Conservation (phyloP, 2,329 filamentous ascomycete species). For the Zasmidium cellare region DNA sequence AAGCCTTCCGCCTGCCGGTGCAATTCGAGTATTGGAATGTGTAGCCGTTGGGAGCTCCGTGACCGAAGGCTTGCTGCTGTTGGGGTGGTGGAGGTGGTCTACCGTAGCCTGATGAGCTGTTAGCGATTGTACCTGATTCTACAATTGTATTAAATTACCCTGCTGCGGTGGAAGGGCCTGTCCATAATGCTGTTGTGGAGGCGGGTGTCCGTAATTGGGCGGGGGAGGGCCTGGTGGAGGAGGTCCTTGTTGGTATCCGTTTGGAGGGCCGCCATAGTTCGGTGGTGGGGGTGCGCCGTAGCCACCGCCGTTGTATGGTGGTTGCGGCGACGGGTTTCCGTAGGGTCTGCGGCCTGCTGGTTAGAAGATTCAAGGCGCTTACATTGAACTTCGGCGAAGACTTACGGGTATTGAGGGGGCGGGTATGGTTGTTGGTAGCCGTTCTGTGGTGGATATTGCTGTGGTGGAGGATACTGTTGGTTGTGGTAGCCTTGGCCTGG, state of each 20-base stretch:
- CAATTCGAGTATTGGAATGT: conserved; percentile 90
- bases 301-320: conserved; percentile 40
- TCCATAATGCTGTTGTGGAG: conserved; percentile 19
- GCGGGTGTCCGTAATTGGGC: conserved; percentile 50
- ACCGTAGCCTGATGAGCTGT: conserved; percentile 34
- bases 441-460: conserved; percentile 26
- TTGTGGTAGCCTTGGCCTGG: conserved; percentile 36
- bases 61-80: conserved; percentile 66
- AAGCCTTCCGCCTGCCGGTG: conserved; percentile 81
- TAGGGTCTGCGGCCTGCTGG: conserved; percentile 27
- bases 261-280: conserved; percentile 24
- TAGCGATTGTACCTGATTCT: conserved; percentile 49
- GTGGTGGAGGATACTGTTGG: conserved; percentile 27
- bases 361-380: background rate
- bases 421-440: conserved; percentile 3
- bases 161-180: conserved; percentile 18
- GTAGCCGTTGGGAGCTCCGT: conserved; percentile 77
- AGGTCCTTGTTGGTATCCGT: conserved; percentile 35
- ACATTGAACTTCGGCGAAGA: background rate
- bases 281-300: conserved; percentile 44
- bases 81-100: conserved; percentile 35
- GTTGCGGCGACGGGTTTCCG: conserved; percentile 40
- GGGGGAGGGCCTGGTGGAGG: conserved; percentile 40
- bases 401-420: conserved; percentile 16
- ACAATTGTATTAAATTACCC: conserved; percentile 46